Evolutionary conservation across 257 asterid genomes (phyloP).

Genomic region (Buddleja alternifolia): DNA sequence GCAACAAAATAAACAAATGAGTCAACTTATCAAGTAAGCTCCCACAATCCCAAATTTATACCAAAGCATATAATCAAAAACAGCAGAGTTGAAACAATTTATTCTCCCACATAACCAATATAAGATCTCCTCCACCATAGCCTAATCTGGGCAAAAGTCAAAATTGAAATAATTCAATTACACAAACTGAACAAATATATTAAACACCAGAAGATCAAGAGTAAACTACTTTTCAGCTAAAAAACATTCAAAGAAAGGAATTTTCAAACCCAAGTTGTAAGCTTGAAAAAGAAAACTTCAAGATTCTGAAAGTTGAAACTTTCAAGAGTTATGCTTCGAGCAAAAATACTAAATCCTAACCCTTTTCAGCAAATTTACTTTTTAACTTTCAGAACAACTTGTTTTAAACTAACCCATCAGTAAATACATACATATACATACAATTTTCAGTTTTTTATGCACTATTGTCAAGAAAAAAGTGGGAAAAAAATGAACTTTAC

Average conservation of each 20-base stretch:
- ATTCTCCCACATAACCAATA: constrained; percentile 27
- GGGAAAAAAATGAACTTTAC: constrained; percentile 35
- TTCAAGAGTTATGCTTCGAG: constrained; percentile 35
- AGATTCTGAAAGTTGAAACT: constrained; percentile 40
- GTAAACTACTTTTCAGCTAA: constrained; percentile 27
- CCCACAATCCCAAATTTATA: constrained; percentile 21
- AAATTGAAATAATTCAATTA: constrained; percentile 33
- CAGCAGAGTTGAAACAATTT: constrained; percentile 5
- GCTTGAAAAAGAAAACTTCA: constrained; percentile 40
- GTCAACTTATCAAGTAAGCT: constrained; percentile 26
- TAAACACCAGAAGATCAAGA: constrained; percentile 35
- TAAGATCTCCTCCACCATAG: constrained; percentile 21
- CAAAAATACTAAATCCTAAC: constrained; percentile 31
- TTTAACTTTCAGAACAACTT: constrained; percentile 34
- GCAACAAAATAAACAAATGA: constrained; percentile 27
- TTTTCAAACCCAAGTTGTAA: constrained; percentile 42
- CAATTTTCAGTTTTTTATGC: constrained; percentile 24
- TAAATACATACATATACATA: constrained; percentile 18
- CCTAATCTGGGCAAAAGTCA: constrained; percentile 31
- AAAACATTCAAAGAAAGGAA: constrained; percentile 23
- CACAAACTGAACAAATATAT: constrained; percentile 25
- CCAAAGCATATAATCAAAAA: constrained; percentile 22
- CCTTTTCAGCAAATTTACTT: constrained; percentile 27
- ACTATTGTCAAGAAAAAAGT: constrained; percentile 24
- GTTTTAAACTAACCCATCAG: constrained; percentile 28